Base-by-base conservation (phyloP, 805 yeast genomes). In the Ogataea methylovora region DNA sequence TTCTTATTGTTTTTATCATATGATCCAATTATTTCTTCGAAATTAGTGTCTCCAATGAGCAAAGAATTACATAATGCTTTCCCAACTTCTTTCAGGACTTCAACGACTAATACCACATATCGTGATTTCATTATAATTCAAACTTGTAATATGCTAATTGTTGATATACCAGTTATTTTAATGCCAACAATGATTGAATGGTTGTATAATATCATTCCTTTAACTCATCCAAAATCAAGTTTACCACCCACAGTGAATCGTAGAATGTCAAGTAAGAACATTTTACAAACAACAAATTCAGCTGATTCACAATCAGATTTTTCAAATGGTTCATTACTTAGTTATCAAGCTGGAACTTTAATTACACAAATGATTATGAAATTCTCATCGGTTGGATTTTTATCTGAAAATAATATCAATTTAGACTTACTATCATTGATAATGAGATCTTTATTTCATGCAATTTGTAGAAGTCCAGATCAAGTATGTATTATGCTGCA, bases 41-140 rank as follows among this genome's bases (percentile, higher is more conserved):
- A 61, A 36, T 47, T 77, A 20, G 48, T 79, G 13, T 46, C 54
- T n/a, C 69, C 74, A 5, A 58, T 78, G 33, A 61, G 64, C 30
- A 53, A 56, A 3, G 47, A 54, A 9, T 61, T 63, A 35, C 73
- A 72, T 45, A 49, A 61, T 16, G 52, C 61, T 27, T 48, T 82
- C n/a, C 87, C 87, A 3, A 59, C 58, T 24, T 60, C 60, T 28
- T 75, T 67, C 53, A 71, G 68, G 43, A 45, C 41, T 38, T 49
- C 44, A 44, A 62, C 52, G 32, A 48, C 42, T 36, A 73, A 61
- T 36, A 43, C 56, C 9, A 76, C 85, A 1, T 70, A 75, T 35
- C 56, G 90, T 40, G 94, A 83, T 52, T 79, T 79, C 37, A 35
- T 77, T 7, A 62, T 80, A 0, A 60, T 68, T 5, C 83, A 78